These are phyloP conservation scores for Leccinum subtestaceum DNA, from an alignment of 768 basidiomycete species.

Conservation along the genomic window DNA sequence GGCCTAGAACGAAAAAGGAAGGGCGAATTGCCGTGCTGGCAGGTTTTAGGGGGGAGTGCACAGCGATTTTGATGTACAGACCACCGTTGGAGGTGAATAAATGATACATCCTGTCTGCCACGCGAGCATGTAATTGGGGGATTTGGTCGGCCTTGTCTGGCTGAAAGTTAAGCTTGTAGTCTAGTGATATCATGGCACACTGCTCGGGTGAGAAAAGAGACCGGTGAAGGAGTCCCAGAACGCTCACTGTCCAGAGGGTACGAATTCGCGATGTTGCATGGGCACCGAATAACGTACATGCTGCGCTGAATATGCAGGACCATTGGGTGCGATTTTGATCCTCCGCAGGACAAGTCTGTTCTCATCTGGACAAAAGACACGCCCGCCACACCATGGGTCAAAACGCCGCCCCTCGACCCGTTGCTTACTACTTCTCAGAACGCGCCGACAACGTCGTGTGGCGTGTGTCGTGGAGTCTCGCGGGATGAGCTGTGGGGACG, in stretches of 20 bases:
- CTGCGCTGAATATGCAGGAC: conserved; percentile 49
- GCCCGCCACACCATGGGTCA: conserved; percentile 71
- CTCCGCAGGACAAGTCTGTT: conserved; percentile 70
- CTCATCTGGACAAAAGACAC: conserved; percentile 89
- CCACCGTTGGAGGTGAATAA: no score
- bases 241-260: conserved; percentile 49
- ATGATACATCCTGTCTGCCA: no score
- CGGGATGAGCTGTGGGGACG: conserved; percentile 96
- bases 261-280: conserved; percentile 90
- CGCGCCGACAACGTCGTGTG: conserved; percentile 66
- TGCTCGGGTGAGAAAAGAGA: conserved; percentile 20
- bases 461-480: conserved; percentile 98
- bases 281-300: conserved; percentile 70
- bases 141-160: no score
- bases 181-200: no score
- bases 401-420: conserved; percentile 69
- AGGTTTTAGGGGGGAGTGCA: no score
- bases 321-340: conserved; percentile 40
- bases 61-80: no score
- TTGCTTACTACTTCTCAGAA: conserved; percentile 35
- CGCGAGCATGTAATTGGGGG: no score
- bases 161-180: no score
- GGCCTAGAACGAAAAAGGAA: no score
- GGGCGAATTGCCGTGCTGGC: no score
- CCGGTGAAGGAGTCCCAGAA: no score